These are phyloP conservation scores for Triticum aestivum DNA, from an alignment of 176 grass and related monocot species.

Conservation along the genomic window DNA sequence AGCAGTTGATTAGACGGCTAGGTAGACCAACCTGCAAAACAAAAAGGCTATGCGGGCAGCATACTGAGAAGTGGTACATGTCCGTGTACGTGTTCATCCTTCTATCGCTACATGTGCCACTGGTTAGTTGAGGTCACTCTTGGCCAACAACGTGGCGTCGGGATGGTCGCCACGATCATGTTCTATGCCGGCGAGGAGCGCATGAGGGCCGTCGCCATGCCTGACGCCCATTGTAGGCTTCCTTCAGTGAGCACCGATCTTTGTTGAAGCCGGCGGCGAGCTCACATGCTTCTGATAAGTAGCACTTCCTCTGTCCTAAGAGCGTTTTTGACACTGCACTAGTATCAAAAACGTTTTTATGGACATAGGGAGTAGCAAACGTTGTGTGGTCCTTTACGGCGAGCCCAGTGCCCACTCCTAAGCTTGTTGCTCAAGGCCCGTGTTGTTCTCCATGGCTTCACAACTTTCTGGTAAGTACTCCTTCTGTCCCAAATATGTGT, in stretches of 20 bases:
- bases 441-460: neutral
- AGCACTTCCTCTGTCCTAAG: no score
- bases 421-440: conserved; percentile 56
- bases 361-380: no score
- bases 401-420: conserved; percentile 49
- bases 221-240: conserved; percentile 47
- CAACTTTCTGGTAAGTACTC: conserved; percentile 22
- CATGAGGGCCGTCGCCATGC: neutral
- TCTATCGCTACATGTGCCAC: no score
- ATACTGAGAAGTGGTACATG: no score
- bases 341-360: no score
- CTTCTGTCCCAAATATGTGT: no score
- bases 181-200: conserved; percentile 56
- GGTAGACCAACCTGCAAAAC: no score
- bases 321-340: no score
- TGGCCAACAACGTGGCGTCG: conserved; percentile 56
- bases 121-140: no score
- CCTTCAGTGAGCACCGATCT: conserved; percentile 59
- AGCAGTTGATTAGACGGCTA: no score
- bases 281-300: conserved; percentile 44
- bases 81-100: no score
- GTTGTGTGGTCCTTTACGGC: conserved; percentile 32
- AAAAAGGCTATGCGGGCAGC: no score
- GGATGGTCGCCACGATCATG: conserved; percentile 40
- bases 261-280: conserved; percentile 20